These are phyloP conservation scores for Cryptosporidium xiaoi DNA, from an alignment of 169 alveolate species.

Conservation along the genomic window DNA sequence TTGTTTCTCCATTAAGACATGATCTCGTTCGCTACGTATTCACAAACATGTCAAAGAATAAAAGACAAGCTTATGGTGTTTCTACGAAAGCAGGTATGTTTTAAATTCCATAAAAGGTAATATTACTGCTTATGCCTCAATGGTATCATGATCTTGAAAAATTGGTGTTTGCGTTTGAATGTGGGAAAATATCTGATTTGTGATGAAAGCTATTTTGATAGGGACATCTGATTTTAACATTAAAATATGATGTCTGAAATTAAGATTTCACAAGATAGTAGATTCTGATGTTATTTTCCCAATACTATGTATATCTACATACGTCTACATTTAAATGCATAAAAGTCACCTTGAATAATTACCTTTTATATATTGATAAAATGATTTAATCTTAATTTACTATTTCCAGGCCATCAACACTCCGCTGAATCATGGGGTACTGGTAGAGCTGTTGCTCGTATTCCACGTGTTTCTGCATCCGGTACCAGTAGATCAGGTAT, in stretches of 20 bases:
- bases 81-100: constrained; percentile 85
- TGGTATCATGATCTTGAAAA: not conserved
- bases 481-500: constrained; percentile 96
- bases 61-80: constrained; percentile 97
- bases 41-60: constrained; percentile 93
- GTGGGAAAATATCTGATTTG: not conserved
- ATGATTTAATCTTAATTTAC: not conserved
- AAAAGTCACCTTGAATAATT: too few relatives aligned
- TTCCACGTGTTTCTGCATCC: constrained; percentile 99
- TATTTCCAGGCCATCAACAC: constrained; percentile 90
- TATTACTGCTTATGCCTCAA: not conserved
- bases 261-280: constrained; percentile 68
- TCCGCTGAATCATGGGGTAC: constrained; percentile 99
- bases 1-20: constrained; percentile 95
- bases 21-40: constrained; percentile 96
- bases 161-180: too few relatives aligned
- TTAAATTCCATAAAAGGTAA: not conserved
- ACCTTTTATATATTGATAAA: not conserved
- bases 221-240: constrained; percentile 60
- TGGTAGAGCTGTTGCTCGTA: constrained; percentile 98
- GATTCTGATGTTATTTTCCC: constrained; percentile 41
- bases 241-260: not conserved
- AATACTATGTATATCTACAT: too few relatives aligned
- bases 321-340: too few relatives aligned
- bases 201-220: constrained; percentile 62